Conservation (phyloP, 164 flowering plant genomes). For the Stephania japonica region DNA sequence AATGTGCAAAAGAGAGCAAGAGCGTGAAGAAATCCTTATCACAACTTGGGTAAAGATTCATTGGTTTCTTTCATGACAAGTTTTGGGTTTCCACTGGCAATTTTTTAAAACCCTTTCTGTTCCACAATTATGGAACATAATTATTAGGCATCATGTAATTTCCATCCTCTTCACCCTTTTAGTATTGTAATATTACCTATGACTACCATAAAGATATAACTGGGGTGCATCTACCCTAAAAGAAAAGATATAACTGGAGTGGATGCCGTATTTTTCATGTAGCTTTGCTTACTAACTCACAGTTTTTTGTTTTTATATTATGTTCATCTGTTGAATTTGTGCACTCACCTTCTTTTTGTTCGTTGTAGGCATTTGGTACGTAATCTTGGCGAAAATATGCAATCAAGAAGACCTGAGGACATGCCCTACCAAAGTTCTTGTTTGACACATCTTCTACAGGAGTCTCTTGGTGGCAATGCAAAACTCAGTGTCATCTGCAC, state of each 20-base stretch:
- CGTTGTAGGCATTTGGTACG: slow-evolving; percentile 66
- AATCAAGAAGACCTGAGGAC: slow-evolving; percentile 33
- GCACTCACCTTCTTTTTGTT: slow-evolving; percentile 7
- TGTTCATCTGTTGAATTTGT: neutral
- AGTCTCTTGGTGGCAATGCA: slow-evolving; percentile 92
- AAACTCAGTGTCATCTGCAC: slow-evolving; percentile 80
- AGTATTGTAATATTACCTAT: neutral
- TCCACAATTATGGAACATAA: neutral
- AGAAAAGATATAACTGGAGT: neutral
- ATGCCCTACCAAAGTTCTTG: slow-evolving; percentile 52
- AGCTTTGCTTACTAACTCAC: neutral
- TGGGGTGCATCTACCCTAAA: too few species aligned
- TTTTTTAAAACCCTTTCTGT: neutral
- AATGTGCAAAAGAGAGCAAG: slow-evolving; percentile 49
- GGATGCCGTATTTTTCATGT: neutral
- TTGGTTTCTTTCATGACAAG: neutral
- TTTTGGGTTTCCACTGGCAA: neutral
- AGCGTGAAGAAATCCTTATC: slow-evolving; percentile 73
- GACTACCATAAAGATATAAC: neutral
- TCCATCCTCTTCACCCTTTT: neutral
- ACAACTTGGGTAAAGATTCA: slow-evolving; percentile 77
- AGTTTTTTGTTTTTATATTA: too few species aligned
- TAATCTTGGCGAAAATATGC: slow-evolving; percentile 46
- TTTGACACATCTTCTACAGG: slow-evolving; percentile 72
- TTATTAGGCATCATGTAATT: neutral